These are phyloP conservation scores for Elsinoe australis DNA, from an alignment of 2,329 filamentous ascomycete genomes.

Conservation along the genomic window DNA sequence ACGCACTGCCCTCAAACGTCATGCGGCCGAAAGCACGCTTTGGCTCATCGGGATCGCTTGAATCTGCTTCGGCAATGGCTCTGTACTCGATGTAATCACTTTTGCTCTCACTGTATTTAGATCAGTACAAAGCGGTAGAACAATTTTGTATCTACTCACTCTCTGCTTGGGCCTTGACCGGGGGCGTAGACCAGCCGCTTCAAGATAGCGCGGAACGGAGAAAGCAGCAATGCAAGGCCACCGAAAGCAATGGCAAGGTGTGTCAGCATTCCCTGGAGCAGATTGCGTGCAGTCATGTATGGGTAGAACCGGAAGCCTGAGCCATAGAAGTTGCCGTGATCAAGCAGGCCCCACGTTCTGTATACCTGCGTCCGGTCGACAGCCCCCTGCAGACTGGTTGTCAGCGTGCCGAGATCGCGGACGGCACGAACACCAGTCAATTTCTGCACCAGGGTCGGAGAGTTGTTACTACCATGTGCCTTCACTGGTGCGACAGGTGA, in stretches of 20 bases:
- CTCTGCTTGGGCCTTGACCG: slow-evolving; percentile 43
- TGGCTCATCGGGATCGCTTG: slow-evolving; percentile 34
- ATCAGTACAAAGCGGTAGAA: not conserved
- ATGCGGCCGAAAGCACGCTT: slow-evolving; percentile 51
- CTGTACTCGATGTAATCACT: slow-evolving; percentile 57
- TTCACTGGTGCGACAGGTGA: slow-evolving; percentile 36
- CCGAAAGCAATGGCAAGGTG: slow-evolving; percentile 43
- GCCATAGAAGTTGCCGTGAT: slow-evolving; percentile 48
- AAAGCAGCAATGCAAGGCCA: slow-evolving; percentile 41
- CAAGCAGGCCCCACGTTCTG: slow-evolving; percentile 51
- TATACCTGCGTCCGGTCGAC: slow-evolving; percentile 52
- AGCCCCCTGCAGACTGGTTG: slow-evolving; percentile 45
- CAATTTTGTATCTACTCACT: slow-evolving; percentile 30
- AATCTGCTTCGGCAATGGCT: slow-evolving; percentile 56
- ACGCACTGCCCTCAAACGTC: slow-evolving; percentile 54
- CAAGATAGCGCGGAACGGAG: slow-evolving; percentile 47
- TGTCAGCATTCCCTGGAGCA: slow-evolving; percentile 41
- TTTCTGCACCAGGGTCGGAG: slow-evolving; percentile 31
- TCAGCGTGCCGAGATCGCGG: slow-evolving; percentile 51
- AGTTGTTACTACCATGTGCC: slow-evolving; percentile 25
- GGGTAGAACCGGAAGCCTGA: slow-evolving; percentile 51
- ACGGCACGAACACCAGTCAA: slow-evolving; percentile 48
- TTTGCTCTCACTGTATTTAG: slow-evolving; percentile 44
- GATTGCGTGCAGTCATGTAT: slow-evolving; percentile 46
- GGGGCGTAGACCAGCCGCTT: slow-evolving; percentile 43